Percentiles rank a stretch among this genome's conserved stretches.
These are phyloP conservation scores for Suhomyces choctaworum DNA, from an alignment of 1,139 yeast genomes.

Conservation along the genomic window DNA sequence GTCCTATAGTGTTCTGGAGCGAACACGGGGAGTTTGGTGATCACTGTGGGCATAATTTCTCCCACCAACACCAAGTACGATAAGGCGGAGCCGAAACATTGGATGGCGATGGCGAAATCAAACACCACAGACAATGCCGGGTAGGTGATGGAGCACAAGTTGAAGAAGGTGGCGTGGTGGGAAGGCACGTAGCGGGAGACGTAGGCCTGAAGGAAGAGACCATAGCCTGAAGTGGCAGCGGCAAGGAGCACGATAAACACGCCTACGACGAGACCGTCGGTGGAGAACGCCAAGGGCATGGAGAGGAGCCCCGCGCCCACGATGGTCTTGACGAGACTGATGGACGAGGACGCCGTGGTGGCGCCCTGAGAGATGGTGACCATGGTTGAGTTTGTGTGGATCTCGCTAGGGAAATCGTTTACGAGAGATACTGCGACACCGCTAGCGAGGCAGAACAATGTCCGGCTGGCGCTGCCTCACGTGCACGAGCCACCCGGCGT, in stretches of 20 bases:
- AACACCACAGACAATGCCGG: conserved; percentile 81
- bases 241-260: conserved; percentile 64
- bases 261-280: conserved; percentile 83
- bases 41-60: conserved; percentile 46
- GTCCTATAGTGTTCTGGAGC: conserved; percentile 22
- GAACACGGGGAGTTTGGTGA: conserved; percentile 24
- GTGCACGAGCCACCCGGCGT: too few relatives aligned
- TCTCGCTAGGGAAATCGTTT: too few relatives aligned
- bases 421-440: too few relatives aligned
- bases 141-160: conserved; percentile 78
- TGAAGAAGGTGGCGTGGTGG: conserved; percentile 84
- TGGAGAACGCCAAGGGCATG: conserved; percentile 82
- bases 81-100: conserved; percentile 60
- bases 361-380: conserved; percentile 14
- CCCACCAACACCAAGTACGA: conserved; percentile 49
- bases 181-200: conserved; percentile 67
- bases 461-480: too few relatives aligned
- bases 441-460: too few relatives aligned
- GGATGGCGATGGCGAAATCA: conserved; percentile 84
- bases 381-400: too few relatives aligned
- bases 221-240: conserved; percentile 76
- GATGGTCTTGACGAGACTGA: conserved; percentile 69
- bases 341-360: conserved; percentile 45
- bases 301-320: conserved; percentile 93
- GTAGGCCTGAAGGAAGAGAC: conserved; percentile 76